Evolutionary conservation across 225 moss, liverwort and hornwort species (phyloP), one percentile per base, ranked within the genome.

Genomic region (Sphagnum contortum): DNA sequence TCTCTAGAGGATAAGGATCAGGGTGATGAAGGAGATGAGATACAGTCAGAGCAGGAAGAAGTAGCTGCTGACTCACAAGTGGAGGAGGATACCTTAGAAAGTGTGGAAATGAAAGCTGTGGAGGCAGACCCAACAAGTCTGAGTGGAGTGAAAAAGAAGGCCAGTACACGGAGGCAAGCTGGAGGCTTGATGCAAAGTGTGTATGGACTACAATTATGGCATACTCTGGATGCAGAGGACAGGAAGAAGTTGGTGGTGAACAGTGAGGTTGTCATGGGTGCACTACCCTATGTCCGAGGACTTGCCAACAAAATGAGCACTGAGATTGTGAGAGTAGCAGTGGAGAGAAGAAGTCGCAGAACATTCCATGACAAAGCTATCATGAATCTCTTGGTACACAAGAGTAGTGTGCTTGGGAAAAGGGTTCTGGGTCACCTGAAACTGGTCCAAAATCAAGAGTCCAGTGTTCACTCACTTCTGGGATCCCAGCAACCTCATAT

Each of bases 331-430:
- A 74, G 88, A 3, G 69, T 90, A 6, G 88, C 88, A 44, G 58
- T 94, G 3, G 79, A 84, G 72, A 75, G 86, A 48, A 90, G 87
- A 71, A 88, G 64, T 12, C 78, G 86, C 2, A 70, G 75, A 9
- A 60, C 73, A 12, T 94, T 94, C 69, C 86, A 87, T 56, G 93
- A 94, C 71, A 80, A 78, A 65, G 88, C 90, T 2, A 59, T 94
- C 3, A 49, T 94, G 52, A 94, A 90, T 55, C 84, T 86, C 51
- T 63, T 94, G 45, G 90, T 94, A 51, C 88, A 88, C 48, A 88
- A 90, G 60, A 94, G 90, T 82, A 80, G 82, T 3, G 88, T 88
- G 9, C 66, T 94, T 3, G 82, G 84, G 50, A 84, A 80, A 70
- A 75, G 80, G 53, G 79, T 90, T 0, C 71, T 81, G 6, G 81